Base-by-base conservation (phyloP, 2,329 filamentous ascomycete genomes). In the Daldinia eschscholtzii region DNA sequence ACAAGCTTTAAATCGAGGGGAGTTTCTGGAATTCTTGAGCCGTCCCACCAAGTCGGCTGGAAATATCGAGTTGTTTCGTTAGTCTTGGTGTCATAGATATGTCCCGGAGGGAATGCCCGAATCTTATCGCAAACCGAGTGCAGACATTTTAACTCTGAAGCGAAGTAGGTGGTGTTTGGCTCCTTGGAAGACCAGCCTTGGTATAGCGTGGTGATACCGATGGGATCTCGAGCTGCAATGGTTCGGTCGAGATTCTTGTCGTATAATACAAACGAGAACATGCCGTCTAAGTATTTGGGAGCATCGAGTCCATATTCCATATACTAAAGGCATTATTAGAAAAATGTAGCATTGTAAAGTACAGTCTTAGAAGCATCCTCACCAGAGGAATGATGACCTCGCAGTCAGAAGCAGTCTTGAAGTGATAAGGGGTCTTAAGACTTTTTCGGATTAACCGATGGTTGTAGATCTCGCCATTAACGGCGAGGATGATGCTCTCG, bases 401-500 rank as follows among this genome's bases (percentile, higher is more conserved):
- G 83, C 96, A 99, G 80, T 99, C 96, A 41, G 95, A 98, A 79
- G 96, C 92, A 73, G 96, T 99, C 90, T 98, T 98, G 90, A 98
- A 99, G 82, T 94, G 91, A 83, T 98, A 98, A 41, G 90, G 88
- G 68, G 86, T 89, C 83, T 93, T 93, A 76, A 98, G 85, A 76
- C 86, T 86, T 84, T 98, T 98, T 80, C 96, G 92, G 78, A 99
- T 87, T 78, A 97, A 89, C 80, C 95, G 92, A 85, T 99, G 96
- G 90, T 99, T 99, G 88, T 99, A 99, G 81, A 99, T 99, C 82
- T 99, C 96, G 83, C 96, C 96, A 83, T 99, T 99, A 89, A 98
- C 96, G 73, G 96, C 95, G 69, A 99, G 89, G 72, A 95, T 91
- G 77, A 99, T 91, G 76, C 87, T 91, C 73, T 90, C 91, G 80